phyloP scores from a whole-genome alignment of 1,284 basidiomycete genomes.

The Melampsora americana region DNA sequence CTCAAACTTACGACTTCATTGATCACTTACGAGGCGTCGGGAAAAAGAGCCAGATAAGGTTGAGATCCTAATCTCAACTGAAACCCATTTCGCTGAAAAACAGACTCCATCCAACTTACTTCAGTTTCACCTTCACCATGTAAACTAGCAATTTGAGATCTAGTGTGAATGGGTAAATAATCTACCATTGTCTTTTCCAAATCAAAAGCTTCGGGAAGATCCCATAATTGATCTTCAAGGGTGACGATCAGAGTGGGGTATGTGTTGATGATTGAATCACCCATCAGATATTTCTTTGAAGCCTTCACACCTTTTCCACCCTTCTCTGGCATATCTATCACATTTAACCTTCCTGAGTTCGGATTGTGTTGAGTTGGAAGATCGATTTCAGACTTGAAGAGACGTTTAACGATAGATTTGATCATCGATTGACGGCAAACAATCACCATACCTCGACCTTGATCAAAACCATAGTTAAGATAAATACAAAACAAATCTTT shows the following conservation, averaged over 20 bases:
- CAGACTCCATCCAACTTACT: background rate
- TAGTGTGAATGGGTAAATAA: background rate
- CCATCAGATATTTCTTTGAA: background rate
- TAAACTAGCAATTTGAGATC: background rate
- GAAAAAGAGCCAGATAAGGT: background rate
- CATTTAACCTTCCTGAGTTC: background rate
- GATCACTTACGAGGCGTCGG: background rate
- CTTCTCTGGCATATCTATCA: background rate
- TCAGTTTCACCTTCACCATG: background rate
- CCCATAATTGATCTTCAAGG: background rate
- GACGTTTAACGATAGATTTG: background rate
- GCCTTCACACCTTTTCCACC: background rate
- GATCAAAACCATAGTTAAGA: background rate
- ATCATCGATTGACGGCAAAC: background rate
- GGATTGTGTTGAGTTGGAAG: too few species aligned
- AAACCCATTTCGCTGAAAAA: background rate
- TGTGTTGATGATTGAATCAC: background rate
- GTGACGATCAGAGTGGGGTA: background rate
- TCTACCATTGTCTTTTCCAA: background rate
- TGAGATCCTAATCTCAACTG: background rate
- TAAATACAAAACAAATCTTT: background rate
- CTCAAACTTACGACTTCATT: background rate
- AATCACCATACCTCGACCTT: background rate
- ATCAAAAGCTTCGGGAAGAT: background rate
- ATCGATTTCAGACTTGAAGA: too few species aligned